Conservation (phyloP, 208 protist genomes). For the Crithidia mellificae region DNA sequence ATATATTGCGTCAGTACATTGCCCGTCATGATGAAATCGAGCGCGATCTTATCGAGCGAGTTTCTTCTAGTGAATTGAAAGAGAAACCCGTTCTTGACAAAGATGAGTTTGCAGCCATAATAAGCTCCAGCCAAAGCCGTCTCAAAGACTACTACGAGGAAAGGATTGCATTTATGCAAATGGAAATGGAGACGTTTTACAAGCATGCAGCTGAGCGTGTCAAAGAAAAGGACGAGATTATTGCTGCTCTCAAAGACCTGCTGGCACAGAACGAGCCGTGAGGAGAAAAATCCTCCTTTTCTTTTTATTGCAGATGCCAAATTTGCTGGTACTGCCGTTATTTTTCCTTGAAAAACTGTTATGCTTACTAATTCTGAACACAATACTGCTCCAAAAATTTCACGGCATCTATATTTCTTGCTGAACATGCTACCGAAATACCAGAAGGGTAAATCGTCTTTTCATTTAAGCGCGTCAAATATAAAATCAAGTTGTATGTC, state of each 20-base stretch:
- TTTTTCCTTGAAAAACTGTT: too few relatives aligned
- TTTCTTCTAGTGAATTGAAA: conserved; percentile 1
- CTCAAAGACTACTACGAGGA: conserved; percentile 22
- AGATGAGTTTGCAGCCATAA: conserved; percentile 22
- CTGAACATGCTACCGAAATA: too few relatives aligned
- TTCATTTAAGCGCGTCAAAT: too few relatives aligned
- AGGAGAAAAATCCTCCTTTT: too few relatives aligned
- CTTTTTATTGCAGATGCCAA: neutral
- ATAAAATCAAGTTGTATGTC: too few relatives aligned
- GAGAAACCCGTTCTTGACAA: conserved; percentile 8
- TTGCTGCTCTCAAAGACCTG: conserved; percentile 17
- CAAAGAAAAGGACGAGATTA: conserved; percentile 28
- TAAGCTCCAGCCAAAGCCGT: conserved; percentile 17
- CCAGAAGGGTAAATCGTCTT: too few relatives aligned
- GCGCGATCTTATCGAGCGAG: neutral
- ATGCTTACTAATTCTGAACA: too few relatives aligned
- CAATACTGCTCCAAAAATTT: too few relatives aligned
- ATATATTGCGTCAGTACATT: conserved; percentile 2
- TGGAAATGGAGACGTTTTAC: conserved; percentile 21
- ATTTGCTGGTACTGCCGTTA: too few relatives aligned
- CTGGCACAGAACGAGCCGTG: neutral
- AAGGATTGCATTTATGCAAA: conserved; percentile 23
- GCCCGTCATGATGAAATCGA: conserved; percentile 7
- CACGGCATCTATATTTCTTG: too few relatives aligned
- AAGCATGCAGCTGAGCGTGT: conserved; percentile 17